A percentile compares a stretch with the other conserved stretches of the same genome.
Evolutionary conservation across 1,139 yeast species (phyloP).

Genomic region (Hyphopichia burtonii): DNA sequence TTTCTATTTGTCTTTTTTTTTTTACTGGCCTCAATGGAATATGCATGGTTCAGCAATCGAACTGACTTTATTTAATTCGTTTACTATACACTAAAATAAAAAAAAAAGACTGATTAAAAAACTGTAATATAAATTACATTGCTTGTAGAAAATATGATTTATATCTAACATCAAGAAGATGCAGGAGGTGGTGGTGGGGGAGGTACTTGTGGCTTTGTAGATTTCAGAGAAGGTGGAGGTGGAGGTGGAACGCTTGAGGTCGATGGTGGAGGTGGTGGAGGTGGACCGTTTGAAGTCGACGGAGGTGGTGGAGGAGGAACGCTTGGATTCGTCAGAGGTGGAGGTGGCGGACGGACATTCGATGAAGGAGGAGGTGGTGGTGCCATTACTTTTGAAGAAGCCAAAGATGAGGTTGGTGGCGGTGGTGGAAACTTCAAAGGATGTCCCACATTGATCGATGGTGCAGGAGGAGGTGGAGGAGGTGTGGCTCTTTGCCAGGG

Average conservation of each 20-base stretch:
- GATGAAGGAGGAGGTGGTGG: conserved; percentile 14
- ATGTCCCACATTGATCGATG: background rate
- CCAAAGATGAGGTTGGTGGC: background rate
- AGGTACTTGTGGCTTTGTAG: conserved; percentile 11
- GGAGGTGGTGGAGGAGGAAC: conserved; percentile 9
- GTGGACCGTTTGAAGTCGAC: background rate
- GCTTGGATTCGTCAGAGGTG: background rate
- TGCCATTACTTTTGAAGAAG: conserved; percentile 2
- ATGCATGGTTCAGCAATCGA: too few species aligned
- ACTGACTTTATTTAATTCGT: too few species aligned
- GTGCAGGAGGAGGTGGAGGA: conserved; percentile 2
- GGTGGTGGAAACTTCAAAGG: background rate
- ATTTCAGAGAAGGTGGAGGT: conserved; percentile 13
- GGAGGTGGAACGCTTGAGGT: background rate
- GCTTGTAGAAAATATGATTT: too few species aligned
- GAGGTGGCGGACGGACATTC: conserved; percentile 15
- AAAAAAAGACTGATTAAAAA: too few species aligned
- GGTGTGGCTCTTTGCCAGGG: conserved; percentile 15
- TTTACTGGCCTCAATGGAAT: background rate
- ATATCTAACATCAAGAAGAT: too few species aligned
- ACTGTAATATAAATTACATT: too few species aligned
- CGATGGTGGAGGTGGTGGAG: background rate
- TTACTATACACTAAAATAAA: too few species aligned
- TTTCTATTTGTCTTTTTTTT: background rate
- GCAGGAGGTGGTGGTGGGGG: conserved; percentile 17